phyloP scores from a whole-genome alignment of 495 filamentous ascomycete species.

The Penicillium maclennaniae region DNA sequence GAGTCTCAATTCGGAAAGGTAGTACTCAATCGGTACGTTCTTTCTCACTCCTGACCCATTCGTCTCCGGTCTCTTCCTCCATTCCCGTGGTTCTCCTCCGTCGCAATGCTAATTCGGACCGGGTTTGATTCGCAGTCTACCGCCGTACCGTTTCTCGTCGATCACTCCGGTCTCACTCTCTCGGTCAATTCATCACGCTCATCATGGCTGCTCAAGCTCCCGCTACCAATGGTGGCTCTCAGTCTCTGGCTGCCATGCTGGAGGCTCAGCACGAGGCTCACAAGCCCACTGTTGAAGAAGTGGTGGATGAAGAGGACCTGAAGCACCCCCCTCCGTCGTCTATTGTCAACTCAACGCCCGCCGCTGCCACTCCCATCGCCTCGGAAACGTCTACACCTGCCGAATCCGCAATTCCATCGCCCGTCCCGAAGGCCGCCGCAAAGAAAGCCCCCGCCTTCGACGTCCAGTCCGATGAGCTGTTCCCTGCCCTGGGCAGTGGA shows the following conservation, averaged over 20 bases:
- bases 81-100: not conserved
- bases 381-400: slow-evolving; percentile 14
- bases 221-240: slow-evolving; percentile 35
- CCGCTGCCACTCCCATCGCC: slow-evolving; percentile 17
- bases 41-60: not conserved
- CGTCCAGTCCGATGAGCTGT: slow-evolving; percentile 81
- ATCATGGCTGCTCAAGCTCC: slow-evolving; percentile 47
- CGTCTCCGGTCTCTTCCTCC: not conserved
- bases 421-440: slow-evolving; percentile 36
- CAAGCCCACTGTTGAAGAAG: slow-evolving; percentile 72
- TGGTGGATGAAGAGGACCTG: slow-evolving; percentile 72
- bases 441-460: slow-evolving; percentile 57
- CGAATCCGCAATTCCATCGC: slow-evolving; percentile 18
- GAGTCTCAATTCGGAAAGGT: slow-evolving; percentile 9
- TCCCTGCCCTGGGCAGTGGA: slow-evolving; percentile 79
- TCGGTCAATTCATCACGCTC: slow-evolving; percentile 10
- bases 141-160: slow-evolving; percentile 4
- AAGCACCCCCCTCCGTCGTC: slow-evolving; percentile 52
- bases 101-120: slow-evolving; percentile 17
- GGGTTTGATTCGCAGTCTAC: slow-evolving; percentile 15
- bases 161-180: not conserved
- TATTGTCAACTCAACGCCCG: slow-evolving; percentile 32
- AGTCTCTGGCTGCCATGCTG: slow-evolving; percentile 67
- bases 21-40: slow-evolving; percentile 1
- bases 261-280: slow-evolving; percentile 74